These are phyloP conservation scores for Apiospora pterosperma DNA, from an alignment of 2,329 filamentous ascomycete genomes.

Conservation along the genomic window DNA sequence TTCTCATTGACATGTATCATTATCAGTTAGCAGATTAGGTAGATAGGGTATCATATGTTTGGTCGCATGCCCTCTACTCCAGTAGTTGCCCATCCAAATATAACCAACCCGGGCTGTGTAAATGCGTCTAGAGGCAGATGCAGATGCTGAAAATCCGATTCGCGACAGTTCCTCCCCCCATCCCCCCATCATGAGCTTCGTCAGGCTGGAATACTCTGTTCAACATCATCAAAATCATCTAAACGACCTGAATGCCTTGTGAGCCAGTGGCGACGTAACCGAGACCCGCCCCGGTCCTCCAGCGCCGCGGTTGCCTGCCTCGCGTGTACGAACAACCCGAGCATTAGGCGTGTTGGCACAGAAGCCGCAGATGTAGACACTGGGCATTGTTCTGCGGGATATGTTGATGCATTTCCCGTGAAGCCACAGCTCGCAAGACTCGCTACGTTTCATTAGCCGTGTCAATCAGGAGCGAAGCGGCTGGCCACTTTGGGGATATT, in stretches of 20 bases:
- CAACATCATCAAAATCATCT: conserved; percentile 26
- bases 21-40: conserved; percentile 18
- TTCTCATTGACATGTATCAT: conserved; percentile 22
- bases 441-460: conserved; percentile 36
- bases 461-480: too few relatives aligned
- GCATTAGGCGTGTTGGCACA: conserved; percentile 53
- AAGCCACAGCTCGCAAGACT: conserved; percentile 63
- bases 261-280: conserved; percentile 37
- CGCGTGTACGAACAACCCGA: conserved; percentile 29
- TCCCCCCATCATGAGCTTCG: neutral
- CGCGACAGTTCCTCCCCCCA: neutral
- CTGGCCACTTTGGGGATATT: conserved; percentile 9
- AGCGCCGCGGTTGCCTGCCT: conserved; percentile 32
- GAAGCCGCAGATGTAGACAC: conserved; percentile 62
- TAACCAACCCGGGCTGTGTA: neutral
- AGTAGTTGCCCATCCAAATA: neutral
- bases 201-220: neutral
- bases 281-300: conserved; percentile 20
- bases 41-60: conserved; percentile 28
- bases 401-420: conserved; percentile 63
- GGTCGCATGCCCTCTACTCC: conserved; percentile 2
- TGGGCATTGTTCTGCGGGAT: conserved; percentile 51
- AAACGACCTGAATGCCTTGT: conserved; percentile 43
- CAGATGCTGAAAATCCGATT: neutral
- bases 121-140: neutral